phyloP scores from a whole-genome alignment of 1,284 basidiomycete species.

The Grifola frondosa region DNA sequence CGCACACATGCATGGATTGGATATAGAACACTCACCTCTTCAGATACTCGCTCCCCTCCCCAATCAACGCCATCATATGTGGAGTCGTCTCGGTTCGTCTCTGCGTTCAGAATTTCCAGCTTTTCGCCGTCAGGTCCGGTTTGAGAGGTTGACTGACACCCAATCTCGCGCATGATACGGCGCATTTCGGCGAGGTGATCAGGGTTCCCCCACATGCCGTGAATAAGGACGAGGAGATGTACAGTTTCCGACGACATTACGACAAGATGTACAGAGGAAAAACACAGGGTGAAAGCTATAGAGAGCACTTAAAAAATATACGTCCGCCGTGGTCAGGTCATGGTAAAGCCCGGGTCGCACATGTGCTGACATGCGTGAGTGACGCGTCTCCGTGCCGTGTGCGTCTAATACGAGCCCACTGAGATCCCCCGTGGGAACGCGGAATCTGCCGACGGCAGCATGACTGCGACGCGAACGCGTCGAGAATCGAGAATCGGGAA shows the following conservation, averaged over 20 bases:
- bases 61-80: slow-evolving; percentile 70
- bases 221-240: slow-evolving; percentile 57
- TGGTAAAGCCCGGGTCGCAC: no score
- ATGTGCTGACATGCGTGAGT: no score
- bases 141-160: slow-evolving; percentile 18
- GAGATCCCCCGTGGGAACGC: no score
- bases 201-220: slow-evolving; percentile 86
- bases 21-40: slow-evolving; percentile 51
- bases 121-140: slow-evolving; percentile 29
- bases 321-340: no score
- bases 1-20: background rate
- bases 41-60: slow-evolving; percentile 59
- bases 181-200: slow-evolving; percentile 47
- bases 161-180: slow-evolving; percentile 43
- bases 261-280: background rate
- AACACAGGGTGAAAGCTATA: background rate
- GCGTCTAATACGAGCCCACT: slow-evolving; percentile 2
- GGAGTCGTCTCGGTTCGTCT: slow-evolving; percentile 48
- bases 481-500: background rate
- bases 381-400: slow-evolving; percentile 4
- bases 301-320: no score
- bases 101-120: slow-evolving; percentile 44
- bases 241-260: slow-evolving; percentile 13
- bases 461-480: background rate
- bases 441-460: no score